Percentiles rank a stretch among this genome's conserved stretches.
phyloP scores from a whole-genome alignment of 176 grass and related monocot genomes.

The Eleusine indica region DNA sequence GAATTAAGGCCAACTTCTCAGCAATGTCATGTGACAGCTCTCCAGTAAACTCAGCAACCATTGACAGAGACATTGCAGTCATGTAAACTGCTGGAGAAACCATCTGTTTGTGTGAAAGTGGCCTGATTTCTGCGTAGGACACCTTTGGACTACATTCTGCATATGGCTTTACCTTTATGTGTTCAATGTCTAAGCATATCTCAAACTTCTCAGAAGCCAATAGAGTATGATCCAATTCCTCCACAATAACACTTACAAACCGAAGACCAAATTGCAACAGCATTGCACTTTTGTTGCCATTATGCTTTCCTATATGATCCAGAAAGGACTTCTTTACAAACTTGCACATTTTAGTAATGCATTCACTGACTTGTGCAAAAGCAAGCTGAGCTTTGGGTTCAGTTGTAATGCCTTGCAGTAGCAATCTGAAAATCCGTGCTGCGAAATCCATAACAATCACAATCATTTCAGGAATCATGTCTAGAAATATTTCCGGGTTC shows the following conservation, averaged over 20 bases:
- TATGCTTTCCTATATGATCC: conserved; percentile 42
- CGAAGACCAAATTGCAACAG: conserved; percentile 48
- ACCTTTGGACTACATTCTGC: conserved; percentile 34
- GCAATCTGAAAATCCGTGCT: conserved; percentile 59
- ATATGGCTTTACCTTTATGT: conserved; percentile 43
- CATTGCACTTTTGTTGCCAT: conserved; percentile 34
- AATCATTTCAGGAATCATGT: conserved; percentile 45
- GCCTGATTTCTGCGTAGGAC: conserved; percentile 28
- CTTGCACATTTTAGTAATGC: conserved; percentile 52
- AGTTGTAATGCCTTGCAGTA: conserved; percentile 60
- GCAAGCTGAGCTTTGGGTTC: conserved; percentile 42
- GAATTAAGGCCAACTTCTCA: conserved; percentile 32
- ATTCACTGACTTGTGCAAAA: conserved; percentile 36
- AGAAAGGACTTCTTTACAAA: conserved; percentile 60
- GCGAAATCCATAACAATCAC: conserved; percentile 46
- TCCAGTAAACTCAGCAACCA: conserved; percentile 44
- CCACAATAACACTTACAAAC: conserved; percentile 45
- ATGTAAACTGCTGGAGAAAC: conserved; percentile 63
- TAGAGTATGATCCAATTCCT: conserved; percentile 53
- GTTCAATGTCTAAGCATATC: conserved; percentile 51
- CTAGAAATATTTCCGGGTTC: conserved; percentile 51
- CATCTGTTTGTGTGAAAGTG: conserved; percentile 45
- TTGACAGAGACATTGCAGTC: conserved; percentile 42
- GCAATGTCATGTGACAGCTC: conserved; percentile 35
- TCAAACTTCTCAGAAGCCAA: conserved; percentile 42